These are phyloP conservation scores for Tuber calosporum DNA, from an alignment of 495 filamentous ascomycete species.

Conservation along the genomic window DNA sequence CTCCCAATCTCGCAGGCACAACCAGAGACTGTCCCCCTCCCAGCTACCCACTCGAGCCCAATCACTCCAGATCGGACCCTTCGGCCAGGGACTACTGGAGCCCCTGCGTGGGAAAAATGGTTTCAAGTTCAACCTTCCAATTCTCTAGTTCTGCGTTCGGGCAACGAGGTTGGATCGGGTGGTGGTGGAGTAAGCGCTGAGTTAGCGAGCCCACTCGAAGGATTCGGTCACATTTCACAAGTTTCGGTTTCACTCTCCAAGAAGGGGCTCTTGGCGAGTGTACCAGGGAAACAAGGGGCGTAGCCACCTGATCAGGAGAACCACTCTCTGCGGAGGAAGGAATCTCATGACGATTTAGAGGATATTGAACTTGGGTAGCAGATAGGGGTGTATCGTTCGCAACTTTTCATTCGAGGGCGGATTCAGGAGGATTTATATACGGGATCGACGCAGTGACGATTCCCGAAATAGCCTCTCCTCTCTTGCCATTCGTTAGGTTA, in stretches of 20 bases:
- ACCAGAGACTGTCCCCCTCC: not conserved
- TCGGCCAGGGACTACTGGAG: not conserved
- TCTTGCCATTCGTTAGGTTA: not conserved
- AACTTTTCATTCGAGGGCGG: not conserved
- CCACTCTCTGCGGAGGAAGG: not conserved
- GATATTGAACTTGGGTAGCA: not conserved
- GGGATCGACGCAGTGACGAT: not conserved
- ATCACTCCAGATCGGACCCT: not conserved
- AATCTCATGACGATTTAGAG: not conserved
- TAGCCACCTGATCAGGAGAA: not conserved
- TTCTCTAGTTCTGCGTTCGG: not conserved
- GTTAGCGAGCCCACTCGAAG: not conserved
- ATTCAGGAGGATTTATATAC: not conserved
- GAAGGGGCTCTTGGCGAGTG: not conserved
- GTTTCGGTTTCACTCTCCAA: not conserved
- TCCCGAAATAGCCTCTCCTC: not conserved
- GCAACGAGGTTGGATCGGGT: not conserved
- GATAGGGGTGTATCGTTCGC: not conserved
- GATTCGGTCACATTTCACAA: not conserved
- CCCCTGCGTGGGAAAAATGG: not conserved
- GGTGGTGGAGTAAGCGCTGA: not conserved
- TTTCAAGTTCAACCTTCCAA: not conserved
- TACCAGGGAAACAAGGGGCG: not conserved
- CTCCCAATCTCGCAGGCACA: not conserved
- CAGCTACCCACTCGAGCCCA: not conserved